Percentiles rank a stretch among this genome's conserved stretches.
Conservation (phyloP, 2,329 filamentous ascomycete species). For the Pyrenochaeta sp. region DNA sequence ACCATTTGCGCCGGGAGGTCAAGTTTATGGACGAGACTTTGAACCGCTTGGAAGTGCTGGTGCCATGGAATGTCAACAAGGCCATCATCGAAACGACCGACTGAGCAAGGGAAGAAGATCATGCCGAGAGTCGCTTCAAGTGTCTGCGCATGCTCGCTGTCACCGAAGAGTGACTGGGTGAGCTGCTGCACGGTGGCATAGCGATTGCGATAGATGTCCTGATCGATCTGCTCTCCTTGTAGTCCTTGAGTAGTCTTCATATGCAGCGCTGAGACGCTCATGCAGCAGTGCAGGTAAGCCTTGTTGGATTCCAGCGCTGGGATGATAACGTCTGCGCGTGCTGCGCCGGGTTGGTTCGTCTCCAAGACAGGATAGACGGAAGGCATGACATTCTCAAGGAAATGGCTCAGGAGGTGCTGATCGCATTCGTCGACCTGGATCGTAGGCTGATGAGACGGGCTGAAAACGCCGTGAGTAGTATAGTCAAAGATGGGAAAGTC, state of each 20-base stretch:
- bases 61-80: conserved; percentile 95
- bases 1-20: conserved; percentile 76
- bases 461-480: conserved; percentile 69
- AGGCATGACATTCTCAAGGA: conserved; percentile 85
- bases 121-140: conserved; percentile 92
- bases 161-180: conserved; percentile 80
- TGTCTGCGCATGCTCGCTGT: conserved; percentile 85
- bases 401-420: conserved; percentile 86
- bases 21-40: conserved; percentile 84
- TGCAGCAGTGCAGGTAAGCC: conserved; percentile 92
- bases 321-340: conserved; percentile 82
- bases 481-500: conserved; percentile 88
- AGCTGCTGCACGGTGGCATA: conserved; percentile 87
- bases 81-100: conserved; percentile 83
- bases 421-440: conserved; percentile 90
- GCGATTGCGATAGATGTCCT: conserved; percentile 91
- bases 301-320: conserved; percentile 91
- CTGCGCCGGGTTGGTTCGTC: conserved; percentile 84
- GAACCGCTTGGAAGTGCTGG: conserved; percentile 93
- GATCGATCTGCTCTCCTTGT: conserved; percentile 77
- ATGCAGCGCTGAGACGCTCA: conserved; percentile 92
- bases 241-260: conserved; percentile 79
- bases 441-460: conserved; percentile 71
- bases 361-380: conserved; percentile 93
- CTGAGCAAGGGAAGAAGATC: conserved; percentile 95